A percentile compares a stretch with the other conserved stretches of the same genome.
Conservation (phyloP, 495 filamentous ascomycete genomes). For the Immersiella caudata region DNA sequence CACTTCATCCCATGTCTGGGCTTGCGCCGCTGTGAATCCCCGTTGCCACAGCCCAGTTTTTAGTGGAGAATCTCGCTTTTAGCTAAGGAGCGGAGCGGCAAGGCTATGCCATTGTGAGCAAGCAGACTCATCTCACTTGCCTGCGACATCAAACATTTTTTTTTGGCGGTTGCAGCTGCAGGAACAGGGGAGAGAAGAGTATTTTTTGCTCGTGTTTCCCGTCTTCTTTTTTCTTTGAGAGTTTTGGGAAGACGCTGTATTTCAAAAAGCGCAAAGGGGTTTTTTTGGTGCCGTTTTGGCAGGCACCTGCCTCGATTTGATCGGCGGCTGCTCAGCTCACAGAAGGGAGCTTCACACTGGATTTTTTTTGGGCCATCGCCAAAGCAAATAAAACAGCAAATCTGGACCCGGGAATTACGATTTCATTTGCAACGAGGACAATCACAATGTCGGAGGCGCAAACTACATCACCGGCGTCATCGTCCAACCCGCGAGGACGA, state of each 20-base stretch:
- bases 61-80: neutral
- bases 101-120: neutral
- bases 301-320: neutral
- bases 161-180: neutral
- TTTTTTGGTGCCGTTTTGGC: constrained; percentile 2
- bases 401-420: neutral
- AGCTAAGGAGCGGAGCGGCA: neutral
- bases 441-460: constrained; percentile 12
- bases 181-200: neutral
- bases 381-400: neutral
- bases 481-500: constrained; percentile 5
- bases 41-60: neutral
- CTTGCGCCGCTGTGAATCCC: neutral
- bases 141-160: neutral
- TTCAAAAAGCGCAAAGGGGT: constrained; percentile 52
- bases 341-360: neutral
- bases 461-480: neutral
- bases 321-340: neutral
- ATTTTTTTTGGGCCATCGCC: neutral
- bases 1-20: neutral
- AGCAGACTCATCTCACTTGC: neutral
- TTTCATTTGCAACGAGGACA: neutral
- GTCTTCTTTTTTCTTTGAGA: constrained; percentile 1
- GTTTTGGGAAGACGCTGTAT: constrained; percentile 56
- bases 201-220: neutral